Evolutionary conservation across 2,329 filamentous ascomycete genomes (phyloP).

Genomic region (Myriosclerotinia duriaeana): DNA sequence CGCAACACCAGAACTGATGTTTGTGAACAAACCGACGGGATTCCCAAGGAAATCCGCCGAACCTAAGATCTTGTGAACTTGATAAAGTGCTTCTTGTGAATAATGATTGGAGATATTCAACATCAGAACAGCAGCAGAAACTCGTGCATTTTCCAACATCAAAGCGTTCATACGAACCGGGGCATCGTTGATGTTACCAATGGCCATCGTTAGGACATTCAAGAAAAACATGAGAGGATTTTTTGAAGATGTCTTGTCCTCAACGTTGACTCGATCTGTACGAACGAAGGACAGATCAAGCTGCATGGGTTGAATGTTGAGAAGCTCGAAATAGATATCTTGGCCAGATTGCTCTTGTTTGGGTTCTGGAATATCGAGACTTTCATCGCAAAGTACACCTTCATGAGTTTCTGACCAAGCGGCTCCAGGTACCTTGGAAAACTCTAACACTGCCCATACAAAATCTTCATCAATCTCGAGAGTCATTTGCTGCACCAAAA

Average conservation of each 20-base stretch:
- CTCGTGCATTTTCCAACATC: slow-evolving; percentile 90
- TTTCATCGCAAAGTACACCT: slow-evolving; percentile 84
- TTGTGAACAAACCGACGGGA: slow-evolving; percentile 96
- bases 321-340: slow-evolving; percentile 95
- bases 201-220: slow-evolving; percentile 98
- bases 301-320: slow-evolving; percentile 98
- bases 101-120: slow-evolving; percentile 92
- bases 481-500: slow-evolving; percentile 96
- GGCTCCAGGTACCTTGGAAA: slow-evolving; percentile 86
- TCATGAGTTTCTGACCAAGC: slow-evolving; percentile 77
- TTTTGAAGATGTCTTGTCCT: slow-evolving; percentile 84
- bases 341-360: slow-evolving; percentile 79
- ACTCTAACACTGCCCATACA: slow-evolving; percentile 92
- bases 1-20: slow-evolving; percentile 91
- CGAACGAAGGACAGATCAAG: slow-evolving; percentile 95
- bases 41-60: slow-evolving; percentile 98
- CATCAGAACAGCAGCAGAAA: slow-evolving; percentile 79
- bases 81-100: slow-evolving; percentile 91
- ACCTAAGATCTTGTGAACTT: slow-evolving; percentile 95
- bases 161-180: slow-evolving; percentile 91
- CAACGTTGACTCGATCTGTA: slow-evolving; percentile 92
- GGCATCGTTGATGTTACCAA: slow-evolving; percentile 98
- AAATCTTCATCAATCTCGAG: slow-evolving; percentile 97
- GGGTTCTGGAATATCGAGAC: slow-evolving; percentile 88
- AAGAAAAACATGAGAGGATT: slow-evolving; percentile 99